Conservation (phyloP, 1,284 basidiomycete species). For the Omphalotus olearius region DNA sequence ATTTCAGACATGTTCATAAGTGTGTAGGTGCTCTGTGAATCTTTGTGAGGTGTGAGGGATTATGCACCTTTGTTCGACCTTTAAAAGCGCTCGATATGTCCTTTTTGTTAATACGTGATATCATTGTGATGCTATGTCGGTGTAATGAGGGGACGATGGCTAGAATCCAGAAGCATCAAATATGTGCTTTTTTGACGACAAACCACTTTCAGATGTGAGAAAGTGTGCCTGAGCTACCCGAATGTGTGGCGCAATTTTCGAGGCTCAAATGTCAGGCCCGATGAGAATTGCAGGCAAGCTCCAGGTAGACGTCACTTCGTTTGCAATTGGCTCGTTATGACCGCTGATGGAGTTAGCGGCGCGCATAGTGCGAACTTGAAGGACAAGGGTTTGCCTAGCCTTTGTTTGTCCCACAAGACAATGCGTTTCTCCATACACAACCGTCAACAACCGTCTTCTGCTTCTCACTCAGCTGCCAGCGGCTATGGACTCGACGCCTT, state of each 20-base stretch:
- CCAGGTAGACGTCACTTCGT: neutral
- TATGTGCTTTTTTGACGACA: neutral
- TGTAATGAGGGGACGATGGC: neutral
- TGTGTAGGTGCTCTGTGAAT: neutral
- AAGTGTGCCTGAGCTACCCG: neutral
- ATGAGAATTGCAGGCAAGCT: neutral
- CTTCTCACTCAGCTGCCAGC: neutral
- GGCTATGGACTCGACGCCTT: slow-evolving; percentile 66
- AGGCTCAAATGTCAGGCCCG: neutral
- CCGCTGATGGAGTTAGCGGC: too few relatives aligned
- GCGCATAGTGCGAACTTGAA: too few relatives aligned
- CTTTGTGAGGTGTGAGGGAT: neutral
- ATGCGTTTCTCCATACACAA: too few relatives aligned
- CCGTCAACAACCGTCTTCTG: too few relatives aligned
- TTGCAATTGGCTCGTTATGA: neutral
- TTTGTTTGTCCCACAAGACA: too few relatives aligned
- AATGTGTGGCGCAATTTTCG: slow-evolving; percentile 1
- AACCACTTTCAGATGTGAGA: neutral
- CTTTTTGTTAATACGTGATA: slow-evolving; percentile 1
- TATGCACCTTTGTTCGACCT: neutral
- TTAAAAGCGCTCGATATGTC: neutral
- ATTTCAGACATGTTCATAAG: slow-evolving; percentile 8
- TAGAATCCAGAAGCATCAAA: neutral
- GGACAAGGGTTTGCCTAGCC: too few relatives aligned
- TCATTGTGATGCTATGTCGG: slow-evolving; percentile 8